A percentile compares a stretch with the other conserved stretches of the same genome.
phyloP scores from a whole-genome alignment of 2,329 filamentous ascomycete species.

The Trichoderma koningiopsis region DNA sequence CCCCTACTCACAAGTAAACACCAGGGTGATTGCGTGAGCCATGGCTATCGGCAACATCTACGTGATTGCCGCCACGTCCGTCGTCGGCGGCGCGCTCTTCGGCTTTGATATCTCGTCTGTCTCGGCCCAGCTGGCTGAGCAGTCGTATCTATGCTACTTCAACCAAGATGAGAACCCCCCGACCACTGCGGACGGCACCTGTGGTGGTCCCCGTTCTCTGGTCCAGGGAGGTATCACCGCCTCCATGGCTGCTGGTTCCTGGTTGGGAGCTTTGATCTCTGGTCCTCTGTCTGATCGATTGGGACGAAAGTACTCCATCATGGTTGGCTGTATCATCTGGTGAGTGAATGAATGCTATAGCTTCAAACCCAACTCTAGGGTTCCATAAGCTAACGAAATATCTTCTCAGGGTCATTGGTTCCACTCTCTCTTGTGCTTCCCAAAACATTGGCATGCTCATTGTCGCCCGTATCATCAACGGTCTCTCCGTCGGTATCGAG shows the following conservation, averaged over 20 bases:
- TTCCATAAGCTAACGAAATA: not conserved
- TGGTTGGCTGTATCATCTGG: conserved; percentile 54
- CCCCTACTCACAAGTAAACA: not conserved
- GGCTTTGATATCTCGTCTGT: conserved; percentile 62
- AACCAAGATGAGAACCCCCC: conserved; percentile 41
- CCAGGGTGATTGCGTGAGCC: conserved; percentile 17
- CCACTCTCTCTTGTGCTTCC: conserved; percentile 48
- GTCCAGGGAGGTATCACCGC: conserved; percentile 56
- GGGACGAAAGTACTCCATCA: conserved; percentile 54
- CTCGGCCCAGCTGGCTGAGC: conserved; percentile 47
- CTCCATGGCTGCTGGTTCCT: conserved; percentile 55
- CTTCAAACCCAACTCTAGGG: not conserved
- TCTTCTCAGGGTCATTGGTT: conserved; percentile 49
- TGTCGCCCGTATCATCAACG: conserved; percentile 63
- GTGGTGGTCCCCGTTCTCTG: conserved; percentile 43
- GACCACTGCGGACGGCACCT: conserved; percentile 36
- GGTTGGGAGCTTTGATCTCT: conserved; percentile 51
- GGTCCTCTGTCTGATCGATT: conserved; percentile 53
- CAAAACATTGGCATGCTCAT: conserved; percentile 55
- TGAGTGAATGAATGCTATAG: conserved; percentile 36
- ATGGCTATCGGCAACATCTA: conserved; percentile 42
- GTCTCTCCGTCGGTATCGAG: conserved; percentile 65
- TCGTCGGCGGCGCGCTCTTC: conserved; percentile 48
- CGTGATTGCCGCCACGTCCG: conserved; percentile 41
- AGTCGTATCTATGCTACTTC: conserved; percentile 44